Evolutionary conservation across 192 early-diverging fungal species (phyloP).

Genomic region (Linnemannia schmuckeri): DNA sequence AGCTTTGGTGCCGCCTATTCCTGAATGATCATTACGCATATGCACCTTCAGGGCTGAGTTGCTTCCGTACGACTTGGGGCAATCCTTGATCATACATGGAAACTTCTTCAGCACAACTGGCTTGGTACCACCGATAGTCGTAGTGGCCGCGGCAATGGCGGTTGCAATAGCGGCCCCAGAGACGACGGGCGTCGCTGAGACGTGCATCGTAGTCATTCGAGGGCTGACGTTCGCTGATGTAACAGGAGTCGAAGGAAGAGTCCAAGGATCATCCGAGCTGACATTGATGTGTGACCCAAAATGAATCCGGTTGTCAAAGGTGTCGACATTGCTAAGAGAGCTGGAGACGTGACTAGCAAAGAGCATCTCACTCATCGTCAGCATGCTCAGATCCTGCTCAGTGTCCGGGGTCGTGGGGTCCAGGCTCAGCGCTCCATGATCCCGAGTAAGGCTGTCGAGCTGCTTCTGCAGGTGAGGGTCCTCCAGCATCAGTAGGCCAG

Average conservation of each 20-base stretch:
- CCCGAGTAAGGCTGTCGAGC: conserved; percentile 11
- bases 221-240: conserved; percentile 49
- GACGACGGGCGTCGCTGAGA: conserved; percentile 4
- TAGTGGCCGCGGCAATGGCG: neutral
- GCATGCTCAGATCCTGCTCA: conserved; percentile 23
- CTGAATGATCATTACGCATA: conserved; percentile 36
- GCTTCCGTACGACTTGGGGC: conserved; percentile 41
- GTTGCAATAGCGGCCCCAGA: neutral
- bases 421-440: conserved; percentile 14
- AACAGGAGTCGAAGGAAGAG: conserved; percentile 31
- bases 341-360: conserved; percentile 39
- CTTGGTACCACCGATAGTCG: neutral
- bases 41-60: conserved; percentile 25
- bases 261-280: conserved; percentile 32
- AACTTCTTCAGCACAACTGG: conserved; percentile 26
- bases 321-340: conserved; percentile 12
- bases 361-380: conserved; percentile 38
- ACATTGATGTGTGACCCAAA: conserved; percentile 54
- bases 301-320: conserved; percentile 44
- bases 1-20: conserved; percentile 1
- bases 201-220: conserved; percentile 12
- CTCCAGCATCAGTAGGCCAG: conserved; percentile 18
- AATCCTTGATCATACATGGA: conserved; percentile 16
- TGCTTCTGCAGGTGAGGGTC: conserved; percentile 26
- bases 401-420: neutral